phyloP scores from a whole-genome alignment of 768 basidiomycete genomes.

The Mycena vitilis region DNA sequence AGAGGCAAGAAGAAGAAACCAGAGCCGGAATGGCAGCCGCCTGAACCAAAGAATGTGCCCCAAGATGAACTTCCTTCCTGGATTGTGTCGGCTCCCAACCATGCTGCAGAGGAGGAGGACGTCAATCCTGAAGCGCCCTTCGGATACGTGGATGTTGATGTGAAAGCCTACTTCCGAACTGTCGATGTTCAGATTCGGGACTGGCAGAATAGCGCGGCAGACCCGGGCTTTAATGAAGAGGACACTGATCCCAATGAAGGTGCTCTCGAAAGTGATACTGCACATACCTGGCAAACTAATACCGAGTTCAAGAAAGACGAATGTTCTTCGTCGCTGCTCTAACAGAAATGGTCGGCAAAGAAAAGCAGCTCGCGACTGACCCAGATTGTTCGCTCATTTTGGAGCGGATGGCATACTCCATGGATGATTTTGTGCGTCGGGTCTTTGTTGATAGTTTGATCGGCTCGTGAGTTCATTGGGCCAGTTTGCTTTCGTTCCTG shows the following conservation, averaged over 20 bases:
- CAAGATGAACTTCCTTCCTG: conserved; percentile 65
- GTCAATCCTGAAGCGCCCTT: conserved; percentile 81
- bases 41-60: conserved; percentile 31
- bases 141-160: conserved; percentile 88
- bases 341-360: conserved; percentile 87
- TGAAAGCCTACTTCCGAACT: conserved; percentile 93
- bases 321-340: conserved; percentile 87
- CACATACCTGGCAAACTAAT: conserved; percentile 24
- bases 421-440: conserved; percentile 96
- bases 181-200: conserved; percentile 89
- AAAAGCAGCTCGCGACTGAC: conserved; percentile 91
- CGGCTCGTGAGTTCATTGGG: conserved; percentile 78
- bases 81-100: conserved; percentile 63
- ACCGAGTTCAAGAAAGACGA: conserved; percentile 66
- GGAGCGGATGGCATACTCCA: conserved; percentile 90
- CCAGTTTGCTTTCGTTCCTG: background rate
- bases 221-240: conserved; percentile 54
- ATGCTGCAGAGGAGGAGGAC: conserved; percentile 47
- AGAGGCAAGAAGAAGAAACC: conserved; percentile 74
- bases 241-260: conserved; percentile 80
- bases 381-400: conserved; percentile 92
- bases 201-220: conserved; percentile 75
- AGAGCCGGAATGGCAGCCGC: conserved; percentile 55
- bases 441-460: conserved; percentile 89
- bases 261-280: conserved; percentile 42